Conservation (phyloP, 306 rosid species). For the Cicer bijugum region DNA sequence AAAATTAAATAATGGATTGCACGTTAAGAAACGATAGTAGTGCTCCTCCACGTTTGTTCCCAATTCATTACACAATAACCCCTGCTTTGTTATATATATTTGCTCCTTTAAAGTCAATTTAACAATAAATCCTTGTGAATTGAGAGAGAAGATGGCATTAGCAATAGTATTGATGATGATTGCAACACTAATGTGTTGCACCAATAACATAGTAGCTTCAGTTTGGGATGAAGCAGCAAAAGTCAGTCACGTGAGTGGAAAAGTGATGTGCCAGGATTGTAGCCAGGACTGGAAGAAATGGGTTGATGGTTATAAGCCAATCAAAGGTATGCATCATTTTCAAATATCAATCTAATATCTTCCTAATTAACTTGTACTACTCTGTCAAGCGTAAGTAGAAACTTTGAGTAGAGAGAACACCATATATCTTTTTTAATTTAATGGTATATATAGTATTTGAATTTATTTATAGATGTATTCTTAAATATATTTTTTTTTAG, state of each 20-base stretch:
- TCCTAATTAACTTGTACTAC: background rate
- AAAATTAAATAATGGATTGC: constrained; percentile 39
- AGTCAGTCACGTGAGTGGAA: constrained; percentile 63
- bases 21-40: constrained; percentile 46
- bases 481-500: no score
- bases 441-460: no score
- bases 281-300: constrained; percentile 74
- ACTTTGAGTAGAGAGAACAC: no score
- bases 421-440: no score
- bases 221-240: constrained; percentile 41
- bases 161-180: constrained; percentile 38
- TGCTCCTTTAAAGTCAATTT: constrained; percentile 28
- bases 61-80: constrained; percentile 4
- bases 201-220: constrained; percentile 41
- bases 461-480: no score
- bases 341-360: background rate
- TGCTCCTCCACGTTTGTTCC: constrained; percentile 43
- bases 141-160: constrained; percentile 42
- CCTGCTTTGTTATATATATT: constrained; percentile 2
- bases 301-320: constrained; percentile 64
- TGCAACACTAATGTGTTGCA: constrained; percentile 50
- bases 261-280: constrained; percentile 89
- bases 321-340: constrained; percentile 39
- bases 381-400: no score
- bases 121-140: constrained; percentile 4